A percentile compares a stretch with the other conserved stretches of the same genome.
Conservation (phyloP, 2,329 filamentous ascomycete species). For the Aspergillus luchuensis region DNA sequence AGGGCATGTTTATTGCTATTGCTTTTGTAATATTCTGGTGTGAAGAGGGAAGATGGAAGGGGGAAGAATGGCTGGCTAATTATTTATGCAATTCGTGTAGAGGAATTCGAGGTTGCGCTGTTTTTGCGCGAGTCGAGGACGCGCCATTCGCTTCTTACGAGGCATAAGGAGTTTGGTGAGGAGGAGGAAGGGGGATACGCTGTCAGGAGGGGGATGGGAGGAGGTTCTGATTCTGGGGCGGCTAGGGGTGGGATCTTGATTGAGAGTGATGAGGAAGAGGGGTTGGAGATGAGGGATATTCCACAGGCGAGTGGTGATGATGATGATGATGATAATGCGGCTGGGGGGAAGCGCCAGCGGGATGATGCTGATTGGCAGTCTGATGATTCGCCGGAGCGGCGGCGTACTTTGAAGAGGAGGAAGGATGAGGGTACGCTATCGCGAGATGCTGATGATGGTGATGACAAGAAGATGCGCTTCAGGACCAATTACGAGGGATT, state of each 20-base stretch:
- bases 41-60: no score
- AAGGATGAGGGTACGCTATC: conserved; percentile 37
- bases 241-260: conserved; percentile 53
- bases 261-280: conserved; percentile 60
- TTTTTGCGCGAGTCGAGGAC: conserved; percentile 86
- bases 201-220: not conserved
- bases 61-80: conserved; percentile 1
- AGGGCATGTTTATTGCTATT: no score
- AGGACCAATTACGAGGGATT: conserved; percentile 93
- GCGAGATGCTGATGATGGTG: conserved; percentile 46
- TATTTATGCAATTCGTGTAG: conserved; percentile 47
- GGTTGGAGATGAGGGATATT: conserved; percentile 56
- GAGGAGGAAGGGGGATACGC: conserved; percentile 42
- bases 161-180: conserved; percentile 74
- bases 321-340: conserved; percentile 15
- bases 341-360: conserved; percentile 11
- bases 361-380: conserved; percentile 7
- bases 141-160: conserved; percentile 81
- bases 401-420: conserved; percentile 30
- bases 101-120: conserved; percentile 93
- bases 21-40: no score
- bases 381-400: conserved; percentile 18
- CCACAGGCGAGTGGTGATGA: conserved; percentile 46
- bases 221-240: not conserved
- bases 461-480: conserved; percentile 90